Base-by-base conservation (phyloP, 257 asterid species). In the Ophiorrhiza pumila region DNA sequence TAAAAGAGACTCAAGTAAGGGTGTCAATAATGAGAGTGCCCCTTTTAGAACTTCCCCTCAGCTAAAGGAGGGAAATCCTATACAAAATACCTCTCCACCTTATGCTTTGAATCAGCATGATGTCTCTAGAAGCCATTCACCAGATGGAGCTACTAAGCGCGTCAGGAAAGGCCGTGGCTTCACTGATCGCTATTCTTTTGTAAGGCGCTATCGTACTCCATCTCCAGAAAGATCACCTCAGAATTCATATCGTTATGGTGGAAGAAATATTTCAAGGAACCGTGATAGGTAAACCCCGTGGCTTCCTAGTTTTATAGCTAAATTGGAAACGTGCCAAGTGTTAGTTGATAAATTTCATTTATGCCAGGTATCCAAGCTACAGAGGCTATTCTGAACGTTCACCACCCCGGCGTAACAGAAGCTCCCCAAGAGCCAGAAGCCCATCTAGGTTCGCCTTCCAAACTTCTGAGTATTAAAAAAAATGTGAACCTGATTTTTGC, bases 81-180 rank as follows among this genome's bases (percentile, higher is more conserved):
- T 88, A 37, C 66, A 77, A 78, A 83, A 82, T 74, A 87, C 92
- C 29, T 68, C 83, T 68, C 85, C 76, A 60, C 85, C 77, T 71
- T 65, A 83, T 73, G 80, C 81, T 64, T 80, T 85, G 60, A 78
- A 67, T 71, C 93, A 41, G 49, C 90, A 77, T 49, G 85, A 84
- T 65, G 84, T 79, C 68, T 81, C 89, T 31, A 49, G 83, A 74
- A 90, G 88, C 80, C 82, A 82, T 71, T 91, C 97, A 34, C 97
- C 96, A 12, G 87, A 87, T 86, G 98, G 91, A 75, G 85, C 86
- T 67, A 86, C 81, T 57, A 92, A 87, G 81, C 98, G 99, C 35
- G 73, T 92, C 13, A 91, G 97, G 50, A 95, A 95, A 85, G 99
- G 99, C 61, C 95, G 99, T 57, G 99, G 99, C 59, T 95, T 95